Percentiles rank a stretch among this genome's conserved stretches.
Conservation (phyloP, 148 eudicot species). For the Rhododendron kiyosumense region DNA sequence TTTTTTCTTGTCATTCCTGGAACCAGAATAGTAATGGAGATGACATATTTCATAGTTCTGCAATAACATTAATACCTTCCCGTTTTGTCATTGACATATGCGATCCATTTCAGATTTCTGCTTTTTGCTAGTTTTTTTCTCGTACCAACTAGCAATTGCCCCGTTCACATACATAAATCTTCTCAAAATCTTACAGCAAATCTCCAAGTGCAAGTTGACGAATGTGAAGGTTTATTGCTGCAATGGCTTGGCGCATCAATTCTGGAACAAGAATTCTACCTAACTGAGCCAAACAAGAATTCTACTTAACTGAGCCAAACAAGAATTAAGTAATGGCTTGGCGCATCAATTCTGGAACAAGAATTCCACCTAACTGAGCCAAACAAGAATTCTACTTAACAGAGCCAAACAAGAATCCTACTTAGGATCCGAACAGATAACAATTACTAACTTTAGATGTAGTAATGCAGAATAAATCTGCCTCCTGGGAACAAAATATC, state of each 20-base stretch:
- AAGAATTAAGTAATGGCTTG: neutral
- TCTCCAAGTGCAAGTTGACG: neutral
- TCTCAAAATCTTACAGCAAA: neutral
- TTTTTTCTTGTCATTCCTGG: neutral
- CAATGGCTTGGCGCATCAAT: neutral
- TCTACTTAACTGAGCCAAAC: neutral
- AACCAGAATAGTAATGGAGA: neutral
- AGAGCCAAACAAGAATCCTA: neutral
- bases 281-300: neutral
- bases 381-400: neutral
- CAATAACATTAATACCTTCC: neutral
- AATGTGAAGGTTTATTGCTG: neutral
- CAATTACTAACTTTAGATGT: neutral
- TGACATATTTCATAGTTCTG: neutral
- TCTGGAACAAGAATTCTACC: neutral
- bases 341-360: neutral
- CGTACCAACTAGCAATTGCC: neutral
- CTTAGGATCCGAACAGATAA: neutral
- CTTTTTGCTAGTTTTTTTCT: neutral
- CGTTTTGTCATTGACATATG: neutral
- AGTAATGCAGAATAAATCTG: neutral
- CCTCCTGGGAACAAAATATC: neutral
- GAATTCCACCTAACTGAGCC: too few species aligned
- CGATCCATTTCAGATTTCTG: neutral
- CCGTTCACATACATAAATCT: neutral